A percentile compares a stretch with the other conserved stretches of the same genome.
phyloP scores from a whole-genome alignment of 148 eudicot species.

The Camellia lanceoleosa region DNA sequence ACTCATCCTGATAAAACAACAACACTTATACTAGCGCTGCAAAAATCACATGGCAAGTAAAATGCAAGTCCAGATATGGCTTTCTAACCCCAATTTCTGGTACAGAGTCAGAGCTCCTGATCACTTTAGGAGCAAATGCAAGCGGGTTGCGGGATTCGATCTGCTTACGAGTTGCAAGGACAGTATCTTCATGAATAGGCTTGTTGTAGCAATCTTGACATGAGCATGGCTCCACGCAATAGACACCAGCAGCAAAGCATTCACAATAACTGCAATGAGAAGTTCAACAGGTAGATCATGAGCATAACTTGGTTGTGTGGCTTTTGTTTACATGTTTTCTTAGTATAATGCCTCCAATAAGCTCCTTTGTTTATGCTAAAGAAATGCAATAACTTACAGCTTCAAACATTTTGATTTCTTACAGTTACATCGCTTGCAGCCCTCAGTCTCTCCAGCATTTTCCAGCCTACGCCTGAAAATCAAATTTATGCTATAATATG shows the following conservation, averaged over 20 bases:
- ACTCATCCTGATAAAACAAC: slow-evolving; percentile 63
- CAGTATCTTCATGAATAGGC: slow-evolving; percentile 87
- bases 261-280: slow-evolving; percentile 82
- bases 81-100: slow-evolving; percentile 57
- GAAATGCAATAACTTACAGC: slow-evolving; percentile 61
- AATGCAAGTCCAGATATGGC: slow-evolving; percentile 3
- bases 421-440: slow-evolving; percentile 95
- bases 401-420: slow-evolving; percentile 97
- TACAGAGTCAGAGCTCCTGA: slow-evolving; percentile 51
- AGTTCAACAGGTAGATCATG: slow-evolving; percentile 15
- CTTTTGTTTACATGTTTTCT: neutral
- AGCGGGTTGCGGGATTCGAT: slow-evolving; percentile 95
- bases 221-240: slow-evolving; percentile 97
- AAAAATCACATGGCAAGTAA: neutral
- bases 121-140: slow-evolving; percentile 99
- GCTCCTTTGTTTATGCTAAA: neutral
- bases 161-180: slow-evolving; percentile 93
- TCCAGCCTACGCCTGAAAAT: slow-evolving; percentile 68
- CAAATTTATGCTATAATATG: slow-evolving; percentile 9
- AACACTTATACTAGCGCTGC: neutral
- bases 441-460: slow-evolving; percentile 51
- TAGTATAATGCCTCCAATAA: neutral
- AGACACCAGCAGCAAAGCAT: slow-evolving; percentile 99
- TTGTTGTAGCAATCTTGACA: slow-evolving; percentile 95
- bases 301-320: neutral